Evolutionary conservation across 805 yeast genomes (phyloP).

Genomic region (Starmerella riodocensis): DNA sequence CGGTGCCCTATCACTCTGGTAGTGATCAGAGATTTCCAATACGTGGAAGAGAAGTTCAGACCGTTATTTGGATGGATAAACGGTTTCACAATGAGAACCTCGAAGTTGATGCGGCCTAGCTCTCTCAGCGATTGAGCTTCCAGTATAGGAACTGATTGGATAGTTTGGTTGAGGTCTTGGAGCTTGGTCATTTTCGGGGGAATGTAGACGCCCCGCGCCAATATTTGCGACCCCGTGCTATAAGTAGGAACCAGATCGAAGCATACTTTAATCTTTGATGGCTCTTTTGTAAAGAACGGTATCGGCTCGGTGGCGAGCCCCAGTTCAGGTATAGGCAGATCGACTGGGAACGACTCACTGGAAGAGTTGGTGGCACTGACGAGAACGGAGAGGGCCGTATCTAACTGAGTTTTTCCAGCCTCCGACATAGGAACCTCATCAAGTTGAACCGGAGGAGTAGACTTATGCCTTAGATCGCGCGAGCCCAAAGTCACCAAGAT

Average conservation of each 20-base stretch:
- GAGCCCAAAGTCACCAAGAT: constrained; percentile 78
- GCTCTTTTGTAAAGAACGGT: constrained; percentile 41
- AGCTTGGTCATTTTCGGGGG: constrained; percentile 36
- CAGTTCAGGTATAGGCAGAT: constrained; percentile 72
- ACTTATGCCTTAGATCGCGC: constrained; percentile 53
- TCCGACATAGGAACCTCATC: constrained; percentile 64
- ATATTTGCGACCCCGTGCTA: constrained; percentile 29
- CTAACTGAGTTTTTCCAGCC: constrained; percentile 69
- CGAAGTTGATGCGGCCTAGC: constrained; percentile 67
- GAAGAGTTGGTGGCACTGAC: constrained; percentile 35
- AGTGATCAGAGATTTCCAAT: constrained; percentile 81
- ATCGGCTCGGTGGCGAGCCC: constrained; percentile 51
- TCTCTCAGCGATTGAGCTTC: constrained; percentile 59
- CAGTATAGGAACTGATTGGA: constrained; percentile 57
- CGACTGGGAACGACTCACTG: constrained; percentile 49
- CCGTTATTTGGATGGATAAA: constrained; percentile 59
- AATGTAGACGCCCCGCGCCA: constrained; percentile 78
- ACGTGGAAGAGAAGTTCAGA: constrained; percentile 55
- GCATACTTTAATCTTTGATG: constrained; percentile 37
- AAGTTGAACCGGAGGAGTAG: constrained; percentile 46
- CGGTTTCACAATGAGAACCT: constrained; percentile 55
- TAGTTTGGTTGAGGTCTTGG: constrained; percentile 49
- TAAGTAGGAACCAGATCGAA: constrained; percentile 90
- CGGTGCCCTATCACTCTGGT: constrained; percentile 93
- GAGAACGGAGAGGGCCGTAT: constrained; percentile 70